These are phyloP conservation scores for Rhexocercosporidium sp. DNA, from an alignment of 2,329 filamentous ascomycete species.

Conservation along the genomic window DNA sequence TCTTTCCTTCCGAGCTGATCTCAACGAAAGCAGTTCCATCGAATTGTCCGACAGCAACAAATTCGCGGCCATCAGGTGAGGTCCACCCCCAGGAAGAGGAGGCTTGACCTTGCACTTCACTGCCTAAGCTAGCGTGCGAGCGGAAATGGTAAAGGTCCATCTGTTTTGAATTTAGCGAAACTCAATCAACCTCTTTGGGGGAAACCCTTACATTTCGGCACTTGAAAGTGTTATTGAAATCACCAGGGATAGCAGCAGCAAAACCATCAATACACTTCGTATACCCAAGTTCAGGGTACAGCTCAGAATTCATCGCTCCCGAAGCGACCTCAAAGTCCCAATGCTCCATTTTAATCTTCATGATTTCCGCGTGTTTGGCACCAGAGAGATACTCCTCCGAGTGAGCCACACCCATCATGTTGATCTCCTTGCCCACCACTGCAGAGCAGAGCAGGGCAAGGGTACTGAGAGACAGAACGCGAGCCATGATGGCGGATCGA, in stretches of 20 bases:
- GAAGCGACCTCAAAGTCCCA: constrained; percentile 12
- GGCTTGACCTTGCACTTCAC: constrained; percentile 43
- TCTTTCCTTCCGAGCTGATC: constrained; percentile 49
- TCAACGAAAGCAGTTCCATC: constrained; percentile 58
- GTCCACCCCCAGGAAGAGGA: constrained; percentile 49
- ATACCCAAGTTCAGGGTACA: constrained; percentile 8
- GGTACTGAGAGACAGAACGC: background rate
- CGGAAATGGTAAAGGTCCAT: constrained; percentile 60
- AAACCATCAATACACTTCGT: constrained; percentile 17
- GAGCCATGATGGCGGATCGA: constrained; percentile 4
- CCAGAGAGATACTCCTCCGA: constrained; percentile 9
- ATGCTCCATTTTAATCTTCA: constrained; percentile 12
- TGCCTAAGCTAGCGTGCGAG: constrained; percentile 58
- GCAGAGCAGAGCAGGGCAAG: constrained; percentile 9
- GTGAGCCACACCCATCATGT: constrained; percentile 9
- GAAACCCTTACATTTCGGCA: constrained; percentile 47
- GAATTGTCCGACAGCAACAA: constrained; percentile 53
- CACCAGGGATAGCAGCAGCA: constrained; percentile 22
- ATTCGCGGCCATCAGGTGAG: constrained; percentile 51
- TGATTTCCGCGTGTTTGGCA: constrained; percentile 10
- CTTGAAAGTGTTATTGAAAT: constrained; percentile 39
- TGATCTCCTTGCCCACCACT: constrained; percentile 12
- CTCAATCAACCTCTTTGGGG: background rate
- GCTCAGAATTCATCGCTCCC: constrained; percentile 4
- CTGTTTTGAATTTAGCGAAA: background rate